Evolutionary conservation across 192 early-diverging fungal genomes (phyloP).

Genomic region (Funneliformis geosporum): DNA sequence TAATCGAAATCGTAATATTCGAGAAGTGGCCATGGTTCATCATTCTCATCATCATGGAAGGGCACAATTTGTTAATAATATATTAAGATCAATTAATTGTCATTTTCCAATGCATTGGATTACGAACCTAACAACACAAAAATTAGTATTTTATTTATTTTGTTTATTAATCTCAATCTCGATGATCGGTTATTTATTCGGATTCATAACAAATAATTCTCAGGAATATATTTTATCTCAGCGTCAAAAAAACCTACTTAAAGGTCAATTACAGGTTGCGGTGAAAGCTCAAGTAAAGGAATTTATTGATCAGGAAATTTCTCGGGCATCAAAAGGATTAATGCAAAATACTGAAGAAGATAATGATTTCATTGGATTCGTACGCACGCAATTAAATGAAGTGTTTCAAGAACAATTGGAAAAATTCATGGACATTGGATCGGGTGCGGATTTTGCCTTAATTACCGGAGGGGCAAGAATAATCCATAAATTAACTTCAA

Average conservation of each 20-base stretch:
- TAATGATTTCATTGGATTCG: slow-evolving; percentile 6
- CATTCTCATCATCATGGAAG: too few relatives aligned
- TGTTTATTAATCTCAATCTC: neutral
- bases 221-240: neutral
- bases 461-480: slow-evolving; percentile 6
- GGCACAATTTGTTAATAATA: too few relatives aligned
- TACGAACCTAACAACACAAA: neutral
- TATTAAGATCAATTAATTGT: too few relatives aligned
- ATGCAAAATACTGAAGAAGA: neutral
- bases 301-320: slow-evolving; percentile 16
- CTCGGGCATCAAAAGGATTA: neutral
- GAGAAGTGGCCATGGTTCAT: neutral
- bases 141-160: neutral
- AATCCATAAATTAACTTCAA: slow-evolving; percentile 19
- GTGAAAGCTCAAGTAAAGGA: slow-evolving; percentile 17
- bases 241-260: neutral
- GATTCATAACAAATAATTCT: neutral
- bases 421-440: neutral
- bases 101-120: neutral
- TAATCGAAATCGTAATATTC: neutral
- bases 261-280: neutral
- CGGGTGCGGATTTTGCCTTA: slow-evolving; percentile 8
- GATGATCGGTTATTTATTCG: neutral
- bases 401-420: slow-evolving; percentile 16
- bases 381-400: slow-evolving; percentile 14